Base-by-base conservation (phyloP, 176 grass and related monocot species). In the Echinochloa phyllopogon region DNA sequence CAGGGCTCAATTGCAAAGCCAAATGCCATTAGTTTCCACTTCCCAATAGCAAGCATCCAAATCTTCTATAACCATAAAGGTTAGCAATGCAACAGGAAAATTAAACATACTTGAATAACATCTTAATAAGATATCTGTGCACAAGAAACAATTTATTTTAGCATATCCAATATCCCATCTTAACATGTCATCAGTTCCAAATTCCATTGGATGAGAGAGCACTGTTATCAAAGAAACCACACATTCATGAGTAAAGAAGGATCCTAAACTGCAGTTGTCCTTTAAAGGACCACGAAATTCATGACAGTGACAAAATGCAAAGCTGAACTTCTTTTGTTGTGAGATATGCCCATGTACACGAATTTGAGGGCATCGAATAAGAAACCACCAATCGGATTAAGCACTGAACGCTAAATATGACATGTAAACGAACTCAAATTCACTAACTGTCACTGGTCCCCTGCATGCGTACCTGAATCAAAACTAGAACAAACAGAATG, bases 371-470 rank as follows among this genome's bases (percentile, higher is more conserved):
- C 2, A 86, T 50, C 47, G 23, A 43, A 65, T 37, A 15, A 64
- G 56, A 62, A 51, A 49, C 24, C 16, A 37, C 77, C 59, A 58
- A 58, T 10, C 21, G 3, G 52, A 73, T 62, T 49, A 73, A 49
- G 24, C 50, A 24, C 8, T 60, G 11, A 57, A 69, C 8, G 3
- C 9, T 4, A 14, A 50, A 72, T 27, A 71, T 5, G 29, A 40
- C 29, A 63, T 47, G 51, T 6, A 47, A 56, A 71, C 9, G 16
- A 65, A 65, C 11, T 65, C 13, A 75, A 75, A 55, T 65, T 14
- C 43, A 64, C 55, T 51, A 14, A 48, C 29, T 84, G 33, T 63
- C 8, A 48, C 29, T 84, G 33, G 82, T 75, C 71, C 57, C 51
- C 67, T 20, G 18, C 50, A 39, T 13, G 75, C 11, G 38, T 11